Evolutionary conservation across 2,329 filamentous ascomycete species (phyloP), one percentile per base, ranked within the genome.

Genomic region (Aureobasidium subglaciale): DNA sequence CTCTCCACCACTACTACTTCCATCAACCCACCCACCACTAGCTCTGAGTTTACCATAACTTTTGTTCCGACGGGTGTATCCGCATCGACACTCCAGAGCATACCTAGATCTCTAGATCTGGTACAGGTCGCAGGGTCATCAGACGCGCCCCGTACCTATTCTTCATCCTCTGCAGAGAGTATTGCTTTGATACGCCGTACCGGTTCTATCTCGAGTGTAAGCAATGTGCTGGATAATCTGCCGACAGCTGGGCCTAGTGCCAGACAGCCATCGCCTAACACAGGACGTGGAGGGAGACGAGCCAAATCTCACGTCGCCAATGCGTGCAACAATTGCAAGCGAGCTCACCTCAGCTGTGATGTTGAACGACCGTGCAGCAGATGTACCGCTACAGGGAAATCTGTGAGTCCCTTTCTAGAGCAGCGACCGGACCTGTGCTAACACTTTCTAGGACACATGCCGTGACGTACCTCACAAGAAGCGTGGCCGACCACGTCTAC

Each of bases 401-500:
- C 79, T 71, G 78, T 79, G 61, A 68, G 74, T 70, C 13, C 9
- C 4, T 13, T 22, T 20, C 35, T 29, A 22, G 10, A 9, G 2
- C 15, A 18, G 4, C 5, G 11, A 30, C 11, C n/a, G 16, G 7
- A n/a, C 10, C 27, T 6, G n/a, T 16, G 35, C 48, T 52, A 16
- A 52, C 25, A 40, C 15, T 38, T 10, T 15, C 9, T 78, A 92
- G 75, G 87, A 90, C 57, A 79, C 84, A 7, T 93, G 88, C 66
- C 77, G 89, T 63, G 88, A 93, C 70, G 88, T 93, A 30, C 86
- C 90, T 65, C 88, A 93, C 71, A 93, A 92, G 71, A 93, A 92
- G 69, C 77, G 88, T 63, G 88, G 88, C 38, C 80, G 88, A 46
- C 88, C 88, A 58, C 80, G 88, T 60, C 74, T 93, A 62, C 82